A percentile compares a stretch with the other conserved stretches of the same genome.
Evolutionary conservation across 768 basidiomycete genomes (phyloP).

Genomic region (Porphyrellus cyaneotinctus): DNA sequence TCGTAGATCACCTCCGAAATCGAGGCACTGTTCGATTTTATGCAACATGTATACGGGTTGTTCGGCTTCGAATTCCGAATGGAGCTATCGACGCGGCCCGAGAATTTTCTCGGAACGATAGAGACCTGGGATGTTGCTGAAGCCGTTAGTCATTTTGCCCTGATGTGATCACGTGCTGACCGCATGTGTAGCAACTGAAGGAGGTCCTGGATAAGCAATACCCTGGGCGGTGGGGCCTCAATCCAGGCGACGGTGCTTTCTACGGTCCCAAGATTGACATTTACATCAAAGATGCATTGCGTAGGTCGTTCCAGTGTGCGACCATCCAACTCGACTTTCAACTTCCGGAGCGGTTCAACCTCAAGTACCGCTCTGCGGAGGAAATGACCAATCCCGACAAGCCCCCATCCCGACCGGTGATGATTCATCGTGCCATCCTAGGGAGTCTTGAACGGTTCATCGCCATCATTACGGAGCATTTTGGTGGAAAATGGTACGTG

Average conservation of each 20-base stretch:
- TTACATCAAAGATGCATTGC: constrained; percentile 88
- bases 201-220: constrained; percentile 80
- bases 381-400: constrained; percentile 48
- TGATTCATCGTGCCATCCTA: constrained; percentile 96
- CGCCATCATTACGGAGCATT: constrained; percentile 95
- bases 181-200: constrained; percentile 63
- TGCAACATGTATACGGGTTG: constrained; percentile 87
- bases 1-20: constrained; percentile 84
- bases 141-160: constrained; percentile 41
- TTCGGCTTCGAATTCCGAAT: constrained; percentile 95
- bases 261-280: constrained; percentile 99
- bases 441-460: constrained; percentile 95
- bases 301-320: constrained; percentile 94
- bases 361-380: constrained; percentile 81
- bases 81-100: constrained; percentile 93
- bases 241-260: constrained; percentile 97
- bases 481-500: constrained; percentile 90
- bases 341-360: constrained; percentile 92
- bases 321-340: constrained; percentile 99
- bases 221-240: constrained; percentile 86
- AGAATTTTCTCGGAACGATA: constrained; percentile 85
- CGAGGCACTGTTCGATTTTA: constrained; percentile 84
- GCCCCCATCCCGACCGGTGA: constrained; percentile 77
- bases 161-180: background rate
- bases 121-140: constrained; percentile 92